A percentile compares a stretch with the other conserved stretches of the same genome.
These are phyloP conservation scores for Cercospora janseana DNA, from an alignment of 2,329 filamentous ascomycete species.

Conservation along the genomic window DNA sequence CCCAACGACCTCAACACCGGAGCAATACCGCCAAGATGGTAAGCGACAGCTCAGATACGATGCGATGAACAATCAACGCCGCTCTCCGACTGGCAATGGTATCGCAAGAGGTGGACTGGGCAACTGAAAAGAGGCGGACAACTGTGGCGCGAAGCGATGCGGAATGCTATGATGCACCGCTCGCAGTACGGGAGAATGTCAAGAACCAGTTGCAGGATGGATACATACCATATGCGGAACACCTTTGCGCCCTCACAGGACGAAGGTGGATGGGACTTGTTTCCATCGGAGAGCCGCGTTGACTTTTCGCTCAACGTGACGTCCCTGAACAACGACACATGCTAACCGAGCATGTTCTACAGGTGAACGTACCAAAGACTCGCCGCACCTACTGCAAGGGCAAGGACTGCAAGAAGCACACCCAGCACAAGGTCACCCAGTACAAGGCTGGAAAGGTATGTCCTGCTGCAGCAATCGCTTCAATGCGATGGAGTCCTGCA, in stretches of 20 bases:
- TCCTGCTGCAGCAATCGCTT: neutral
- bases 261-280: slow-evolving; percentile 8
- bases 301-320: slow-evolving; percentile 10
- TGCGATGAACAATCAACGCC: slow-evolving; percentile 11
- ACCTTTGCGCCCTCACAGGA: slow-evolving; percentile 11
- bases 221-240: slow-evolving; percentile 17
- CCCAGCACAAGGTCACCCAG: slow-evolving; percentile 89
- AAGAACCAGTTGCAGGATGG: neutral
- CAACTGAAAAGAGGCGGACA: slow-evolving; percentile 8
- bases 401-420: slow-evolving; percentile 76
- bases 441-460: slow-evolving; percentile 92
- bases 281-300: slow-evolving; percentile 15
- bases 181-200: neutral
- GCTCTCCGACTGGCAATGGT: slow-evolving; percentile 14
- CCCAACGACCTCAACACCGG: slow-evolving; percentile 20
- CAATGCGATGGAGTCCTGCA: too few species aligned
- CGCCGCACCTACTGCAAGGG: slow-evolving; percentile 97
- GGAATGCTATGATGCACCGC: slow-evolving; percentile 1
- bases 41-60: slow-evolving; percentile 7
- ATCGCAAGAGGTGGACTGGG: slow-evolving; percentile 7
- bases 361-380: slow-evolving; percentile 99
- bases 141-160: neutral
- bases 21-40: slow-evolving; percentile 23
- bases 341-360: slow-evolving; percentile 16
- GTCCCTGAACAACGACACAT: slow-evolving; percentile 10